These are phyloP conservation scores for Ceratocystis variospora DNA, from an alignment of 2,329 filamentous ascomycete species.

Conservation along the genomic window DNA sequence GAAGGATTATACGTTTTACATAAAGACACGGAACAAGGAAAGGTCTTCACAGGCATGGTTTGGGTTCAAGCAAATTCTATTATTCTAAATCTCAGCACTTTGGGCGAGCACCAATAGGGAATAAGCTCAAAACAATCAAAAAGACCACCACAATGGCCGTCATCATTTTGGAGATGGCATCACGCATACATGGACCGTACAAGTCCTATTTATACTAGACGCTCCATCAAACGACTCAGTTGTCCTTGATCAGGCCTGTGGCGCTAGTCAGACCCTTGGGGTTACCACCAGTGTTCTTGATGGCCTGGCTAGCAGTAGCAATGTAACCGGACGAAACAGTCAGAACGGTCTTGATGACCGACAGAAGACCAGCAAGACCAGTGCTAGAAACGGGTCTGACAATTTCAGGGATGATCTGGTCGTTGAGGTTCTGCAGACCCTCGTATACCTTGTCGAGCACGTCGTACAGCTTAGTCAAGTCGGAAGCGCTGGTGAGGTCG, in stretches of 20 bases:
- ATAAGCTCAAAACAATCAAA: slow-evolving; percentile 1
- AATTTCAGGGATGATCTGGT: slow-evolving; percentile 3
- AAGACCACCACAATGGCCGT: background rate
- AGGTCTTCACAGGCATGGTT: background rate
- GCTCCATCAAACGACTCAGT: background rate
- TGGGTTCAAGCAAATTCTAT: slow-evolving; percentile 3
- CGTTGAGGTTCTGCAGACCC: background rate
- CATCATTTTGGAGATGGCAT: background rate
- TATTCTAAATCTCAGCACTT: slow-evolving; percentile 7
- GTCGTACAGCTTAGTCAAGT: slow-evolving; percentile 9
- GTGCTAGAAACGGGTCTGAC: background rate
- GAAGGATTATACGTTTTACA: background rate
- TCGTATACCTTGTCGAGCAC: slow-evolving; percentile 4
- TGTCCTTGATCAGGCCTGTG: background rate
- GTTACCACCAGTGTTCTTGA: slow-evolving; percentile 12
- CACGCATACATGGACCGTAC: too few species aligned
- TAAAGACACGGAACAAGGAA: background rate
- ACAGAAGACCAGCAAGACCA: slow-evolving; percentile 10
- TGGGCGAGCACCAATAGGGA: background rate
- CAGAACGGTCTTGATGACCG: slow-evolving; percentile 7
- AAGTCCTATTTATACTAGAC: background rate
- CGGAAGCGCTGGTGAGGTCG: background rate
- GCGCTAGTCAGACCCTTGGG: background rate
- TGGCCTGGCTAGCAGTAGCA: background rate
- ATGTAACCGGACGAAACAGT: background rate